phyloP scores from a whole-genome alignment of 192 early-diverging fungal genomes.

The Rhizoclosmatium sp. region DNA sequence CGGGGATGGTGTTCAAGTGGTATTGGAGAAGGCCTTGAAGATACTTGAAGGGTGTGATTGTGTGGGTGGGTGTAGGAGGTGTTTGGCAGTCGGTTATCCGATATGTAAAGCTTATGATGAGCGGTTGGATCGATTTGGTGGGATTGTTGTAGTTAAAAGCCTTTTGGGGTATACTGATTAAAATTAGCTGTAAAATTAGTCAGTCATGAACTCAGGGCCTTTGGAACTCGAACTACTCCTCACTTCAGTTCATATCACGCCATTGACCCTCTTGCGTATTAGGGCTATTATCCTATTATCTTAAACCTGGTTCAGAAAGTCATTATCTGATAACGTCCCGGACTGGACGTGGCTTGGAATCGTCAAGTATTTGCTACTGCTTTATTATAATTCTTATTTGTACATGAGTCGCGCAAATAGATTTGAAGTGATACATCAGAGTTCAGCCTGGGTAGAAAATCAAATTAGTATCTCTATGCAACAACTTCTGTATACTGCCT shows the following conservation, averaged over 20 bases:
- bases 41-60: conserved; percentile 56
- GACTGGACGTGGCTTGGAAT: conserved; percentile 36
- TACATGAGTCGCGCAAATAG: not conserved
- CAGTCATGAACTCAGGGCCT: not conserved
- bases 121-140: conserved; percentile 57
- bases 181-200: too few relatives aligned
- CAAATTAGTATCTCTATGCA: conserved; percentile 4
- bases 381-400: not conserved
- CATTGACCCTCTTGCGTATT: not conserved
- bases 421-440: not conserved
- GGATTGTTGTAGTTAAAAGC: conserved; percentile 48
- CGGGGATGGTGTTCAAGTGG: not conserved
- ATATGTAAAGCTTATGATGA: conserved; percentile 56
- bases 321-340: not conserved
- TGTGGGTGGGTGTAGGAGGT: conserved; percentile 56
- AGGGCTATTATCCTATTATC: too few relatives aligned
- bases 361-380: conserved; percentile 14
- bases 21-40: conserved; percentile 45
- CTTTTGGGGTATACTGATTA: not conserved
- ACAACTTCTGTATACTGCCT: not conserved
- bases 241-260: conserved; percentile 27
- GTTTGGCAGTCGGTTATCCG: conserved; percentile 51
- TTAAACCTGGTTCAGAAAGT: too few relatives aligned
- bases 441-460: not conserved
- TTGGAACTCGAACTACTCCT: conserved; percentile 1